phyloP scores from a whole-genome alignment of 805 yeast genomes.

The Suhomyces sp. region DNA sequence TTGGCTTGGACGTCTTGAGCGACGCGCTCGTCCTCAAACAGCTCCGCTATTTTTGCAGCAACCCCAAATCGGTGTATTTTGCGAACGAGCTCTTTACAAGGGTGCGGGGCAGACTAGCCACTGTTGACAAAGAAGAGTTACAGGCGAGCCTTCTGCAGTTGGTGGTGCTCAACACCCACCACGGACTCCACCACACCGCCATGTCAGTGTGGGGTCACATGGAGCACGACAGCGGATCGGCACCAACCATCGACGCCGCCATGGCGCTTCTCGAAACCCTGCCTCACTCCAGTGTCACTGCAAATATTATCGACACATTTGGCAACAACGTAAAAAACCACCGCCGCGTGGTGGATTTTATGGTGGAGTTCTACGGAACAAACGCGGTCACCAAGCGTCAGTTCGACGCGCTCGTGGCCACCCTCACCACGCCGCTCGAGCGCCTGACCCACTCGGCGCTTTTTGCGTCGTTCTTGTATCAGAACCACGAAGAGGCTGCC shows the following conservation, averaged over 20 bases:
- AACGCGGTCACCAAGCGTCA: slow-evolving; percentile 2
- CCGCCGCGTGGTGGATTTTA: slow-evolving; percentile 8
- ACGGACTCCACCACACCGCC: slow-evolving; percentile 7
- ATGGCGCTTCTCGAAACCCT: slow-evolving; percentile 2
- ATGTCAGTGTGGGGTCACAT: slow-evolving; percentile 3
- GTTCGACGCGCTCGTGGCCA: slow-evolving; percentile 19
- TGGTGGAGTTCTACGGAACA: slow-evolving; percentile 18
- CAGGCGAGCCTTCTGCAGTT: slow-evolving; percentile 1
- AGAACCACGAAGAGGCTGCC: slow-evolving; percentile 26
- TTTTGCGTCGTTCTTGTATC: slow-evolving; percentile 26
- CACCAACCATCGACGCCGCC: not conserved
- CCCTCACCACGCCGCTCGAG: slow-evolving; percentile 28
- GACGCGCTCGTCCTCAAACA: not conserved
- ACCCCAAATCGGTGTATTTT: slow-evolving; percentile 7
- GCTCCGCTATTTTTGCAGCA: slow-evolving; percentile 3
- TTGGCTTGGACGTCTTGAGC: not conserved
- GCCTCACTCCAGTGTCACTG: slow-evolving; percentile 5
- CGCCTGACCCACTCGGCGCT: slow-evolving; percentile 33
- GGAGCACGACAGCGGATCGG: not conserved
- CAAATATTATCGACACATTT: slow-evolving; percentile 2
- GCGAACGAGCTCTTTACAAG: slow-evolving; percentile 6
- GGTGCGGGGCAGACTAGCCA: not conserved
- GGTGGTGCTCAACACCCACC: slow-evolving; percentile 5
- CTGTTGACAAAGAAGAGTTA: not conserved
- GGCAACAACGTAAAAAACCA: not conserved